A percentile compares a stretch with the other conserved stretches of the same genome.
Evolutionary conservation across 805 yeast species (phyloP).

Genomic region (Ogataea neopini): DNA sequence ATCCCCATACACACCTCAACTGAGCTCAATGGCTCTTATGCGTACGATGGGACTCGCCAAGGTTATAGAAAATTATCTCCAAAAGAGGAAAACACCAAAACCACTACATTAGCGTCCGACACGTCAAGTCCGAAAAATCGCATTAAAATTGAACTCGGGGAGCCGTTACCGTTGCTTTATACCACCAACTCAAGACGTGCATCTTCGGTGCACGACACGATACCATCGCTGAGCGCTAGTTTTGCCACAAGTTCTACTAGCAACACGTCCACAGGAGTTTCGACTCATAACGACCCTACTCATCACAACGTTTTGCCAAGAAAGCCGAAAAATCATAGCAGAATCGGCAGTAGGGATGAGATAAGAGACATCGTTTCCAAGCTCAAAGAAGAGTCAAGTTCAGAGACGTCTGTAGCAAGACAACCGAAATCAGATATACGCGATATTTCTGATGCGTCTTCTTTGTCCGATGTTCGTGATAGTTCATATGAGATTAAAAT

Average conservation of each 20-base stretch:
- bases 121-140: constrained; percentile 3
- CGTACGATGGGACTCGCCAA: neutral
- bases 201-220: neutral
- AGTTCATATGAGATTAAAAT: constrained; percentile 1
- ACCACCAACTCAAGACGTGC: neutral
- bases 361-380: constrained; percentile 1
- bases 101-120: constrained; percentile 5
- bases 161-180: constrained; percentile 31
- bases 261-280: neutral
- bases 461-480: neutral
- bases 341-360: neutral
- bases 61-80: neutral
- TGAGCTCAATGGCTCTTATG: too few species aligned
- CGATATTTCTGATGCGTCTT: neutral
- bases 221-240: neutral
- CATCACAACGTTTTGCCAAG: neutral
- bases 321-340: neutral
- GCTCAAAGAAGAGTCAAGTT: constrained; percentile 1
- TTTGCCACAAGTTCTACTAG: neutral
- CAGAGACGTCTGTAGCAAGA: neutral
- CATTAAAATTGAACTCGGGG: constrained; percentile 23
- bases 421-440: neutral
- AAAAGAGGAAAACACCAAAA: constrained; percentile 12
- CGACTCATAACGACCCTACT: neutral
- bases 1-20: neutral